Evolutionary conservation across 257 asterid species (phyloP).

Genomic region (Solanum gandarillasii): DNA sequence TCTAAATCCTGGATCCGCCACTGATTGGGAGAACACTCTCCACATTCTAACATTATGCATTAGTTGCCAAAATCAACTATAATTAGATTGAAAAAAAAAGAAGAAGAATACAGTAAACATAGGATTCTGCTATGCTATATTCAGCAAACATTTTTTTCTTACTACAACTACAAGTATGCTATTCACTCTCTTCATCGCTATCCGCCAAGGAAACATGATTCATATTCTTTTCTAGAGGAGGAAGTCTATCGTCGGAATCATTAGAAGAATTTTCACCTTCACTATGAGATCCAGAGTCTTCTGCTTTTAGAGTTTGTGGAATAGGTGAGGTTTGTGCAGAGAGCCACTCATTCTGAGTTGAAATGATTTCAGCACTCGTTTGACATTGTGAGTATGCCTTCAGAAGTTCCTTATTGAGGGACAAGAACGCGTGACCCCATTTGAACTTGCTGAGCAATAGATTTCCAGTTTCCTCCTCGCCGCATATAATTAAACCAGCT

Average conservation of each 20-base stretch:
- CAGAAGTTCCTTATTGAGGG: conserved; percentile 86
- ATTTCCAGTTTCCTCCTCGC: conserved; percentile 75
- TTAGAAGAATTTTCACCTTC: conserved; percentile 34
- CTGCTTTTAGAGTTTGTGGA: conserved; percentile 24
- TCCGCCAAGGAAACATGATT: conserved; percentile 59
- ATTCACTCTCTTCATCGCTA: conserved; percentile 57
- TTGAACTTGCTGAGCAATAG: conserved; percentile 80
- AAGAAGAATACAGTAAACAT: neutral
- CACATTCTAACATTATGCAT: neutral
- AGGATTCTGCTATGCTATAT: neutral
- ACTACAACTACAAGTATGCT: neutral
- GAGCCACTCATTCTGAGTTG: conserved; percentile 77
- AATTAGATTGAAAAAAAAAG: neutral
- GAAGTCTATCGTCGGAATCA: conserved; percentile 78
- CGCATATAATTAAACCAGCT: conserved; percentile 88
- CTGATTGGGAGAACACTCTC: neutral
- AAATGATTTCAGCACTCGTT: conserved; percentile 57
- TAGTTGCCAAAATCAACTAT: neutral
- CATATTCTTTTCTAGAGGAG: conserved; percentile 90
- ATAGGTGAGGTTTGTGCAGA: conserved; percentile 47
- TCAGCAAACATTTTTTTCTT: neutral
- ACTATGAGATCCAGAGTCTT: conserved; percentile 15
- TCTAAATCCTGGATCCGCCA: no score
- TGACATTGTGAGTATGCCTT: conserved; percentile 71
- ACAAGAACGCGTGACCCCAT: conserved; percentile 97